phyloP scores from a whole-genome alignment of 2,329 filamentous ascomycete species.

The Parafenestella ontariensis region DNA sequence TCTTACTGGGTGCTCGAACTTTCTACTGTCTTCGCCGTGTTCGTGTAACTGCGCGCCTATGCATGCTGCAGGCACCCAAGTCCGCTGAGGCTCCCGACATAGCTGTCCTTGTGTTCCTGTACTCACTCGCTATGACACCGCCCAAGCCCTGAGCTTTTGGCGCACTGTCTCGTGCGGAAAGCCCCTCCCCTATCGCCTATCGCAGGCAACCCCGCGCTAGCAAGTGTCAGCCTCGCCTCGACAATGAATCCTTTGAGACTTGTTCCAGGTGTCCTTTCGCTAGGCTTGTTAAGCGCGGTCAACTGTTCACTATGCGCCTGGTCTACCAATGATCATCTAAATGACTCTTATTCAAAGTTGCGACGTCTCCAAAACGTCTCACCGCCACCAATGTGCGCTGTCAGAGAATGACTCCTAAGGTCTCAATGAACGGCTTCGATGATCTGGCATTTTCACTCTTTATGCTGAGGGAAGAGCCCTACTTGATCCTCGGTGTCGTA shows the following conservation, averaged over 20 bases:
- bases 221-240: slow-evolving; percentile 14
- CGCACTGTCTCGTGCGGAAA: neutral
- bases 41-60: slow-evolving; percentile 14
- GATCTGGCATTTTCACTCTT: neutral
- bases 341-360: slow-evolving; percentile 2
- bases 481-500: neutral
- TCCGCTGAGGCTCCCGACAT: neutral
- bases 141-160: too few species aligned
- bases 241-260: neutral
- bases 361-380: slow-evolving; percentile 17
- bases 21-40: slow-evolving; percentile 18
- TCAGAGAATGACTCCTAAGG: slow-evolving; percentile 4
- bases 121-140: neutral
- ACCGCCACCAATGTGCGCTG: too few species aligned
- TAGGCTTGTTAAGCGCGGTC: slow-evolving; percentile 1
- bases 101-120: neutral
- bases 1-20: slow-evolving; percentile 22
- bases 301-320: slow-evolving; percentile 1
- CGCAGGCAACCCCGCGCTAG: slow-evolving; percentile 17
- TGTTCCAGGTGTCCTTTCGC: slow-evolving; percentile 23
- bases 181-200: slow-evolving; percentile 9
- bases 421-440: neutral
- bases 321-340: neutral
- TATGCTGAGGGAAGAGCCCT: neutral
- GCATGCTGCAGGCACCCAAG: slow-evolving; percentile 5